Evolutionary conservation across 2,329 filamentous ascomycete genomes (phyloP).

Genomic region (Drechslerella coelobrocha): DNA sequence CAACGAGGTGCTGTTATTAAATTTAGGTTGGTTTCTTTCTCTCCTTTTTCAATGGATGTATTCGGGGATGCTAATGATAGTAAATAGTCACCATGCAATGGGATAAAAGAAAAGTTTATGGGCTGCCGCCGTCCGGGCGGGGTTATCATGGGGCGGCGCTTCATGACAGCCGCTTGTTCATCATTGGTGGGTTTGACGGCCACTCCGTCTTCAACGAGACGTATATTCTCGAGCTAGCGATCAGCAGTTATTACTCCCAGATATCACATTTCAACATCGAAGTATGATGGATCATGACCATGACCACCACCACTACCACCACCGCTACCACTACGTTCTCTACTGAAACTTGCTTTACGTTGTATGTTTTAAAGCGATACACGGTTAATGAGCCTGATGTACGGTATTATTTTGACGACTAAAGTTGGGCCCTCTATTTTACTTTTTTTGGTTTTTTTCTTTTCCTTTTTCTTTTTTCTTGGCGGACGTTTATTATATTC

Average conservation of each 20-base stretch:
- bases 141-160: conserved; percentile 73
- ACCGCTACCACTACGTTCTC: background rate
- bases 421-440: conserved; percentile 28
- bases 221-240: conserved; percentile 71
- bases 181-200: conserved; percentile 72
- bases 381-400: conserved; percentile 3
- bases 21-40: conserved; percentile 60
- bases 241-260: conserved; percentile 75
- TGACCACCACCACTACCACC: background rate
- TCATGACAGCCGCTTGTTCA: conserved; percentile 69
- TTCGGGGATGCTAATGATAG: background rate
- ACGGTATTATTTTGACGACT: background rate
- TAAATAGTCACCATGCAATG: conserved; percentile 71
- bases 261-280: conserved; percentile 76
- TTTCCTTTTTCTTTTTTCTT: conserved; percentile 9
- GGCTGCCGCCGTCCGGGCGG: conserved; percentile 67
- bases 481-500: conserved; percentile 11
- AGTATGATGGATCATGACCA: conserved; percentile 60
- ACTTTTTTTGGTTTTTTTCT: conserved; percentile 11
- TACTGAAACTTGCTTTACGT: conserved; percentile 1
- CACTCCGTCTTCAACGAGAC: conserved; percentile 72
- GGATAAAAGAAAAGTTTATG: conserved; percentile 72
- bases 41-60: background rate
- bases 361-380: background rate
- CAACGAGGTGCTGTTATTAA: conserved; percentile 72